Evolutionary conservation across 2,329 filamentous ascomycete genomes (phyloP), one percentile per base, ranked within the genome.

Genomic region (Thielaviopsis populi): DNA sequence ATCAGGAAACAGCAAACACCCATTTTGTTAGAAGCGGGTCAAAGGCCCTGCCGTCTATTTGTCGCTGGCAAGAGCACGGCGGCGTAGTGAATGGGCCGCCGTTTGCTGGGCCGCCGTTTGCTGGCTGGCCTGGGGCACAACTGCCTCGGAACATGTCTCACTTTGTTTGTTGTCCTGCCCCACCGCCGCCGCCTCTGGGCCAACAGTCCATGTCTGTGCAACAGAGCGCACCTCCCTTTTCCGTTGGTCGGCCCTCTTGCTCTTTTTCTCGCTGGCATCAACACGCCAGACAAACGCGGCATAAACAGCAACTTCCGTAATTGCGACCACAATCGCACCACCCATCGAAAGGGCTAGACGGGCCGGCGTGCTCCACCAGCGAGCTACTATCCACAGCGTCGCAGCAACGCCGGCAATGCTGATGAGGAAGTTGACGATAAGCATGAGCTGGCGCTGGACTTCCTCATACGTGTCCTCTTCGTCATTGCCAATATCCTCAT

Each of bases 361-460:
- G 53, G 83, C 80, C 0, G 88, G 84, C 1, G 86, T 81, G 67
- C 80, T 85, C 88, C 88, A 92, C 80, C 87, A 88, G 61, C 84
- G 79, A 1, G 86, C 86, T 17, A 81, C 80, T n/a, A 91, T 79
- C 89, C 88, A 94, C 41, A 94, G 80, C 7, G 87, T 88, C 1
- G 81, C 84, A 2, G 84, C 87, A 61, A 87, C 88, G 54, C 91
- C 89, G 2, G 92, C 76, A 62, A 96, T 88, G 61, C 89, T 95
- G 62, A 96, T 79, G 46, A 96, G 76, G 61, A 97, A 90, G 73
- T 97, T 99, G 70, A 95, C 80, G 61, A 97, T 90, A 7, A 97
- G 78, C 50, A 88, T 85, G 64, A 94, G 76, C 70, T 94, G 89
- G n/a, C 88, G 80, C 71, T 92, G 87, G 1, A 94, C 79, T 66